Evolutionary conservation across 441 rosid genomes (phyloP).

Genomic region (Pelargonium australe): DNA sequence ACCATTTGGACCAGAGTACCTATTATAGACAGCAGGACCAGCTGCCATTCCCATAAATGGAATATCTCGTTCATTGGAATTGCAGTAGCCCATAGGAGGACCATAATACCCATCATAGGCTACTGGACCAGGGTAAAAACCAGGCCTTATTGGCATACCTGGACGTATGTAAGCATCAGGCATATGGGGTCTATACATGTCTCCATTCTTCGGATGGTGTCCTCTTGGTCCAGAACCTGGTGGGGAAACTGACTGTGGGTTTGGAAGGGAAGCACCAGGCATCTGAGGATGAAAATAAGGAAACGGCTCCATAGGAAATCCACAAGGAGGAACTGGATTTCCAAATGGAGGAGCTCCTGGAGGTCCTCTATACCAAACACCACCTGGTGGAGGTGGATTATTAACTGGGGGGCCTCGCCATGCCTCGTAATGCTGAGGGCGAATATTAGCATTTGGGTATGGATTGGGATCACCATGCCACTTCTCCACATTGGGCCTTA

Average conservation of each 20-base stretch:
- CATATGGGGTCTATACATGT: constrained; percentile 74
- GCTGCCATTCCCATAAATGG: constrained; percentile 69
- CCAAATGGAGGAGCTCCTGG: constrained; percentile 77
- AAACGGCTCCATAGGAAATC: constrained; percentile 82
- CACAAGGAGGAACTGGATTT: constrained; percentile 64
- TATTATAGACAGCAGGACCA: constrained; percentile 51
- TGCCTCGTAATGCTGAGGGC: constrained; percentile 59
- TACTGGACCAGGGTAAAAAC: constrained; percentile 78
- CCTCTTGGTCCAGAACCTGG: constrained; percentile 72
- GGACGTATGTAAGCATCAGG: constrained; percentile 70
- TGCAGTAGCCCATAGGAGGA: constrained; percentile 76
- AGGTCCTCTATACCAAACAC: constrained; percentile 78
- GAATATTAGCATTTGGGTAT: constrained; percentile 49
- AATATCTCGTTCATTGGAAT: constrained; percentile 63
- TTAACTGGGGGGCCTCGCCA: constrained; percentile 82
- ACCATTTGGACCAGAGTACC: constrained; percentile 53
- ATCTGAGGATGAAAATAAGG: constrained; percentile 75
- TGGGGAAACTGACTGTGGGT: constrained; percentile 50
- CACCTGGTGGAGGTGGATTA: constrained; percentile 76
- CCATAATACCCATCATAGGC: constrained; percentile 73
- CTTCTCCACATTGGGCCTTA: constrained; percentile 46
- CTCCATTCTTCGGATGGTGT: constrained; percentile 58
- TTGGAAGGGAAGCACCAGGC: constrained; percentile 47
- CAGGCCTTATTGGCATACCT: constrained; percentile 84
- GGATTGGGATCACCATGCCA: constrained; percentile 60